A percentile compares a stretch with the other conserved stretches of the same genome.
Conservation (phyloP, 306 rosid genomes). For the Phaseolus lunatus region DNA sequence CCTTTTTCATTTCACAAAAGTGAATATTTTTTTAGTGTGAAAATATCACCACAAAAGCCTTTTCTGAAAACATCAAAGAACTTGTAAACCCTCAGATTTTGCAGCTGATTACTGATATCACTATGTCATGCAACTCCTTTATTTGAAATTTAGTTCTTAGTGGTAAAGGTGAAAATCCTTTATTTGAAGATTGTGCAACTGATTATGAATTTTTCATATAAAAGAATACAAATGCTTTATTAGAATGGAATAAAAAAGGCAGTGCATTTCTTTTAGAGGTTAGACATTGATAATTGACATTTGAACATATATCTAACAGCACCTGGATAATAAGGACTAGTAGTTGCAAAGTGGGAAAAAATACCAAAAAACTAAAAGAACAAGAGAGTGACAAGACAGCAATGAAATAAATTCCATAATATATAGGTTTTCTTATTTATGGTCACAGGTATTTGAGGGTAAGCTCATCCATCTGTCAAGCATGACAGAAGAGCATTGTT, state of each 20-base stretch:
- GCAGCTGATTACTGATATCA: neutral
- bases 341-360: neutral
- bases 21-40: too few species aligned
- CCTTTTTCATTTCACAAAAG: too few species aligned
- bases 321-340: neutral
- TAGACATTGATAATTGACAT: neutral
- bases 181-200: too few species aligned
- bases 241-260: neutral
- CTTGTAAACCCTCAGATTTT: neutral
- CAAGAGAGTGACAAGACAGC: too few species aligned
- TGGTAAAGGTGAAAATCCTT: neutral
- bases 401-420: neutral
- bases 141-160: neutral
- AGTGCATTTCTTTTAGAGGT: neutral
- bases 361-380: neutral
- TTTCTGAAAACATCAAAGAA: neutral
- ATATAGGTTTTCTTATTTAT: neutral
- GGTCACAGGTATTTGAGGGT: neutral
- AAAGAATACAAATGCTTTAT: neutral
- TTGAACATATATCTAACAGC: neutral
- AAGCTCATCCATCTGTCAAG: neutral
- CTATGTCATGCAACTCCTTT: neutral
- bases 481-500: constrained; percentile 1
- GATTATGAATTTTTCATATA: neutral
- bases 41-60: neutral